phyloP scores from a whole-genome alignment of 2,329 filamentous ascomycete species.

The Diaporthe eres region DNA sequence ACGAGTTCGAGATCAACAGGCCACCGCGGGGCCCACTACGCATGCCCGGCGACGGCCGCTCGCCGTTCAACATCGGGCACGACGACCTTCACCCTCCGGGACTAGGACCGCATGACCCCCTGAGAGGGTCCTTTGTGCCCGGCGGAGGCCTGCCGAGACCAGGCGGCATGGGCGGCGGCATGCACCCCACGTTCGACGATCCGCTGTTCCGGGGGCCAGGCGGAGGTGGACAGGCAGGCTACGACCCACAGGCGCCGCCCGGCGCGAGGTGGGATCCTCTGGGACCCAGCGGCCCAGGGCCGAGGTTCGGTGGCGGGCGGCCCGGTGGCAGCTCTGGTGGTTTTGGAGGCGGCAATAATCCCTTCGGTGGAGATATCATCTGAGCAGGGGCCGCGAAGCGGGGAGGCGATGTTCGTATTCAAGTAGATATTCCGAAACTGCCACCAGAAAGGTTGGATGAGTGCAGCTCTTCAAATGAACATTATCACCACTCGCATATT shows the following conservation, averaged over 20 bases:
- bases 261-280: conserved; percentile 94
- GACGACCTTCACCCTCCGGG: conserved; percentile 91
- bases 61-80: conserved; percentile 81
- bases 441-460: conserved; percentile 24
- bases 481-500: background rate
- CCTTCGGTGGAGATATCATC: conserved; percentile 52
- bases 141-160: conserved; percentile 71
- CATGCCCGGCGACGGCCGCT: conserved; percentile 56
- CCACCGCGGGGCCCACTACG: conserved; percentile 65
- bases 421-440: background rate
- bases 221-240: conserved; percentile 61
- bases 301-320: conserved; percentile 60
- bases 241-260: conserved; percentile 82
- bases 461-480: background rate
- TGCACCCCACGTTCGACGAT: conserved; percentile 97
- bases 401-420: background rate
- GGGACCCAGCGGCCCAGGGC: conserved; percentile 72
- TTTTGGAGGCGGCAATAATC: conserved; percentile 44
- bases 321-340: conserved; percentile 56
- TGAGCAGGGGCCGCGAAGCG: conserved; percentile 38
- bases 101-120: conserved; percentile 86
- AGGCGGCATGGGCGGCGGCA: conserved; percentile 77
- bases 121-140: conserved; percentile 74
- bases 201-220: conserved; percentile 79
- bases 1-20: conserved; percentile 87